Evolutionary conservation across 2,329 filamentous ascomycete genomes (phyloP).

Genomic region (Fusarium udum): DNA sequence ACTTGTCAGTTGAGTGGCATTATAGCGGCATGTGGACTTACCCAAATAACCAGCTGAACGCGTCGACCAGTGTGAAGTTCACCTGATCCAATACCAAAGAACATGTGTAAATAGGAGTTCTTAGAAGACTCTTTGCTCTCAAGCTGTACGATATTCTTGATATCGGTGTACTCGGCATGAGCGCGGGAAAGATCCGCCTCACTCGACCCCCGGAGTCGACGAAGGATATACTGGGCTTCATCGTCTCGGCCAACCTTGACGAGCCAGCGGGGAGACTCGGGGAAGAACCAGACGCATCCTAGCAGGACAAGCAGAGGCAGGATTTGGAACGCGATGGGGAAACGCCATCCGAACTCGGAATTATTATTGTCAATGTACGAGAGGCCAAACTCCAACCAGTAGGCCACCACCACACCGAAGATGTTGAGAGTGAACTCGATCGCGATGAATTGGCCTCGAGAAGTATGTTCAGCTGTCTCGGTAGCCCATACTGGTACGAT

Average conservation of each 20-base stretch:
- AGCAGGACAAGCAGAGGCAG: slow-evolving; percentile 68
- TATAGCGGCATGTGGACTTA: slow-evolving; percentile 40
- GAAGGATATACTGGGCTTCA: slow-evolving; percentile 73
- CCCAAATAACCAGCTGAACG: slow-evolving; percentile 75
- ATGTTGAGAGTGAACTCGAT: slow-evolving; percentile 63
- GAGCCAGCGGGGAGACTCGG: slow-evolving; percentile 75
- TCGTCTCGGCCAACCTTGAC: slow-evolving; percentile 72
- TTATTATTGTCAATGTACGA: slow-evolving; percentile 68
- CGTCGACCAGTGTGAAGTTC: slow-evolving; percentile 73
- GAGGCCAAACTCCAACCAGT: slow-evolving; percentile 69
- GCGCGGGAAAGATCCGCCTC: slow-evolving; percentile 62
- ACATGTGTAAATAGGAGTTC: slow-evolving; percentile 71
- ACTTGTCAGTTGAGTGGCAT: fast-evolving
- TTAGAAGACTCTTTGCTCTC: slow-evolving; percentile 67
- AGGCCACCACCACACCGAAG: slow-evolving; percentile 54
- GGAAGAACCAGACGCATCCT: slow-evolving; percentile 70
- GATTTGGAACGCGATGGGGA: slow-evolving; percentile 77
- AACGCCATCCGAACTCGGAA: slow-evolving; percentile 71
- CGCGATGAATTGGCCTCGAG: slow-evolving; percentile 73
- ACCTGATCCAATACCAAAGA: slow-evolving; percentile 71
- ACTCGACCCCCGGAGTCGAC: slow-evolving; percentile 68
- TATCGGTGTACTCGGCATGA: slow-evolving; percentile 74
- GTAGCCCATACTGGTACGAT: slow-evolving; percentile 78
- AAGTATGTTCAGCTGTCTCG: slow-evolving; percentile 73
- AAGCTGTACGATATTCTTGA: slow-evolving; percentile 60